Evolutionary conservation across 1,139 yeast species (phyloP).

Genomic region (Yamadazyma atmosphaerica): DNA sequence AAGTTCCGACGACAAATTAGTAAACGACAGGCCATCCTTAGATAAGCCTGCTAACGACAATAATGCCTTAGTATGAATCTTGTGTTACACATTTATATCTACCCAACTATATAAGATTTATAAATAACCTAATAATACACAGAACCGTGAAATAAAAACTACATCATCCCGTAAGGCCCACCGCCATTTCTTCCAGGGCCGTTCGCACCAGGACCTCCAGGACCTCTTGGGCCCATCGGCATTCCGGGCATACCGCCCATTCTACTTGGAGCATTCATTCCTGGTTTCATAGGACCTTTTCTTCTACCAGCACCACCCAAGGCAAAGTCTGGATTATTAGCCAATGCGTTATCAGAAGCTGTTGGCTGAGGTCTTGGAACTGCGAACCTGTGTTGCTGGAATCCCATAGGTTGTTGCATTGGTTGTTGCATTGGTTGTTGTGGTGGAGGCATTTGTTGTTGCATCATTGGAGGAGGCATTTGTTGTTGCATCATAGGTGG

Average conservation of each 20-base stretch:
- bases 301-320: constrained; percentile 31
- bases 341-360: constrained; percentile 49
- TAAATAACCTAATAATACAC: background rate
- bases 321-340: constrained; percentile 55
- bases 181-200: constrained; percentile 14
- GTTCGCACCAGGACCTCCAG: constrained; percentile 11
- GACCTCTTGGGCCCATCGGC: constrained; percentile 2
- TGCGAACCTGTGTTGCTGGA: constrained; percentile 11
- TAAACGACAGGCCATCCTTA: constrained; percentile 1
- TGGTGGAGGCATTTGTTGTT: background rate
- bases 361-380: constrained; percentile 23
- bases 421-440: background rate
- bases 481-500: constrained; percentile 5
- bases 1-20: background rate
- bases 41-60: constrained; percentile 1
- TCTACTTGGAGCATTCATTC: constrained; percentile 14
- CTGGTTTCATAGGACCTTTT: constrained; percentile 16
- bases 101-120: background rate
- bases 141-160: background rate
- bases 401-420: background rate
- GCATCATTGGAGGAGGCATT: constrained; percentile 2
- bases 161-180: constrained; percentile 23
- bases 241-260: constrained; percentile 15
- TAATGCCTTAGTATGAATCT: background rate
- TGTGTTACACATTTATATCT: background rate